phyloP scores from a whole-genome alignment of 345 rosid species.

The Jatropha curcas region DNA sequence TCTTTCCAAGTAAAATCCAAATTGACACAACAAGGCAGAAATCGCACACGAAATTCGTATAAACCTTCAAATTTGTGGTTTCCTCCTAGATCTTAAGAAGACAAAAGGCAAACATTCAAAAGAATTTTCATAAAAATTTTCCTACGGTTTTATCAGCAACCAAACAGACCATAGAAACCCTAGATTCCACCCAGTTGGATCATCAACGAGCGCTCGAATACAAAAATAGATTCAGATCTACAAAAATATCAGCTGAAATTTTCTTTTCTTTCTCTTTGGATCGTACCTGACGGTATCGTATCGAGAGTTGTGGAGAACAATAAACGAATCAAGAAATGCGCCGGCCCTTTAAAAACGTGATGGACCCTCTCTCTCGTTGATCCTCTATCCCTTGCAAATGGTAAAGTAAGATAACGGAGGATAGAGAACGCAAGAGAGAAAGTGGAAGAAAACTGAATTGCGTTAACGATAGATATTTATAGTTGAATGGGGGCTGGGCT shows the following conservation, averaged over 20 bases:
- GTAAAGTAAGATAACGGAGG: neutral
- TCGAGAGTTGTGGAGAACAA: neutral
- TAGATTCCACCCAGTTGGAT: neutral
- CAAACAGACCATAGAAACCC: constrained; percentile 6
- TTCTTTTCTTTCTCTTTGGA: neutral
- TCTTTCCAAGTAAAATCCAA: neutral
- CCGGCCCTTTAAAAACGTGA: neutral
- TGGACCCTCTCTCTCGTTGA: neutral
- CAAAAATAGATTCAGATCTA: constrained; percentile 3
- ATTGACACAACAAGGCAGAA: neutral
- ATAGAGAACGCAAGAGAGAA: neutral
- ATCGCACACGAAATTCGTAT: neutral
- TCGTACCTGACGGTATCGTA: constrained; percentile 3
- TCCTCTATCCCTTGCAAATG: constrained; percentile 4
- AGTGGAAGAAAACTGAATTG: no score
- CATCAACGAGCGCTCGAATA: neutral
- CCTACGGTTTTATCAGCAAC: neutral
- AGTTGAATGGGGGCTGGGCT: neutral
- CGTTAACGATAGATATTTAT: neutral
- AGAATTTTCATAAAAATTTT: neutral
- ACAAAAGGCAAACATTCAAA: neutral
- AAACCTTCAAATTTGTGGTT: neutral
- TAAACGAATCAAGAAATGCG: neutral
- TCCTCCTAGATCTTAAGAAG: neutral
- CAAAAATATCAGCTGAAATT: neutral